These are phyloP conservation scores for Trichoderma sp. DNA, from an alignment of 2,329 filamentous ascomycete species.

Conservation along the genomic window DNA sequence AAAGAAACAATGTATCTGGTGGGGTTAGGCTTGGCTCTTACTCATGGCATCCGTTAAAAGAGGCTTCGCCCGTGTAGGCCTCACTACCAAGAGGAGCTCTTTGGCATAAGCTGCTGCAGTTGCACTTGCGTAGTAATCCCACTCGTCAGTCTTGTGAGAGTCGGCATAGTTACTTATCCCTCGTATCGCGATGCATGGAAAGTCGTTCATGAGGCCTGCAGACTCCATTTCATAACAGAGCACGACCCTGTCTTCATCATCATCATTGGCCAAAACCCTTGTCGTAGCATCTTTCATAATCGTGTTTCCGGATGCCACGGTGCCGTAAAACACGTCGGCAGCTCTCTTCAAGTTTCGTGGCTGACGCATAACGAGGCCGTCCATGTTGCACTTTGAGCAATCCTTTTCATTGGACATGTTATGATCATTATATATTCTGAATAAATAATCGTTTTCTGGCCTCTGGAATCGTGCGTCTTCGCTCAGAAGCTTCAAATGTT, in stretches of 20 bases:
- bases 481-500: background rate
- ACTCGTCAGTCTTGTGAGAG: constrained; percentile 12
- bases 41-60: no score
- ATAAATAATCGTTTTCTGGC: background rate
- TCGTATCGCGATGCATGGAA: constrained; percentile 25
- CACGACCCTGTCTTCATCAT: background rate
- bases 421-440: background rate
- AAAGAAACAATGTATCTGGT: no score
- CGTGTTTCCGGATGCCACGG: background rate
- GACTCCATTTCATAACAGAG: constrained; percentile 27
- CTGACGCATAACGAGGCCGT: background rate
- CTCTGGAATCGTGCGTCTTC: background rate
- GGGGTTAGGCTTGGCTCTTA: no score
- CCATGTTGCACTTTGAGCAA: background rate
- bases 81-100: background rate
- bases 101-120: background rate
- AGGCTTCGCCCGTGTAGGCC: no score
- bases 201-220: constrained; percentile 18
- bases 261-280: no score
- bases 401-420: no score
- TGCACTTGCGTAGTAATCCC: constrained; percentile 6
- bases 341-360: background rate
- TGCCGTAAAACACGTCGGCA: background rate
- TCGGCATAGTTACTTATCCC: constrained; percentile 26
- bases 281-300: background rate